Conservation (phyloP, 1,139 yeast genomes). For the Tardiomyces digboiensis region DNA sequence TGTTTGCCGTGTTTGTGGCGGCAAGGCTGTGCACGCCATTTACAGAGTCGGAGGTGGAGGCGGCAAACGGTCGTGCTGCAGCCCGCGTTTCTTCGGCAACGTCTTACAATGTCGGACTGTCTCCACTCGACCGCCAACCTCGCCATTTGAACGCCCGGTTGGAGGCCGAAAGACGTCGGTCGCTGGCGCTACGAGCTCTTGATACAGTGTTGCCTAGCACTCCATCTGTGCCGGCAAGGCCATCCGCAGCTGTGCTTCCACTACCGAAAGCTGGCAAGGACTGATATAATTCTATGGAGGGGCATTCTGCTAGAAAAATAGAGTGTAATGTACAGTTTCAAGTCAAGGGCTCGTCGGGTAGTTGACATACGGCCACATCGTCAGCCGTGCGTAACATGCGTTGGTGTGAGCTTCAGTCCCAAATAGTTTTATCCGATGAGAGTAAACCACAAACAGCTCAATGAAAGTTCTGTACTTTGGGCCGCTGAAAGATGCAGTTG, state of each 20-base stretch:
- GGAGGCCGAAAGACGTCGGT: not conserved
- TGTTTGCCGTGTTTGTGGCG: not conserved
- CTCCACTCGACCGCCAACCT: not conserved
- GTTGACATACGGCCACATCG: too few relatives aligned
- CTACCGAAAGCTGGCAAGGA: not conserved
- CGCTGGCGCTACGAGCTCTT: not conserved
- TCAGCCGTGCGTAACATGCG: too few relatives aligned
- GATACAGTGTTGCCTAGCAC: not conserved
- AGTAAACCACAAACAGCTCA: too few relatives aligned
- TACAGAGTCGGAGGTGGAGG: slow-evolving; percentile 13
- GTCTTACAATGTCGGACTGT: not conserved
- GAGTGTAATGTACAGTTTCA: too few relatives aligned
- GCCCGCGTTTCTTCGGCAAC: slow-evolving; percentile 11
- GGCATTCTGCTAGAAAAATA: too few relatives aligned
- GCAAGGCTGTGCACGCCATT: slow-evolving; percentile 10
- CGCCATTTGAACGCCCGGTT: not conserved
- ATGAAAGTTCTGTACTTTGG: slow-evolving; percentile 15
- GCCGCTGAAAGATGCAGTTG: slow-evolving; percentile 11
- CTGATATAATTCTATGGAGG: too few relatives aligned
- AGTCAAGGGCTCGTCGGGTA: too few relatives aligned
- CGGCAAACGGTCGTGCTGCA: slow-evolving; percentile 15
- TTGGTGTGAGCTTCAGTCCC: too few relatives aligned
- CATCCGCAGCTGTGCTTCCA: not conserved
- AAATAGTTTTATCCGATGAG: too few relatives aligned
- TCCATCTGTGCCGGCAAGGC: not conserved